phyloP scores from a whole-genome alignment of 345 rosid genomes.

The Ceriops zippeliana region DNA sequence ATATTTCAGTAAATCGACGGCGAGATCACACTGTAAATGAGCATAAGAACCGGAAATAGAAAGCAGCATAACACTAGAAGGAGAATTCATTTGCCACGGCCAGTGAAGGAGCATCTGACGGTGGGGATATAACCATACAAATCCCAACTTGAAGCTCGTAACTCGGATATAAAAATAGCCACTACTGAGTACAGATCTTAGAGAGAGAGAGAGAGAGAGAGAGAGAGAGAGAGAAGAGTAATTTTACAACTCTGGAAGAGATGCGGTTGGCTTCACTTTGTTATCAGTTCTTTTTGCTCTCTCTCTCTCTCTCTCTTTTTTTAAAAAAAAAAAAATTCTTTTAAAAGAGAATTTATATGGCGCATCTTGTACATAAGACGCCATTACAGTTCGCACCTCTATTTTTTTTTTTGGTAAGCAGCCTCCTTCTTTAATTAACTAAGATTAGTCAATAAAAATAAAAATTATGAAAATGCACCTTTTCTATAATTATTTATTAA shows the following conservation, averaged over 20 bases:
- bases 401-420: no score
- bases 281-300: slow-evolving; percentile 26
- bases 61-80: slow-evolving; percentile 30
- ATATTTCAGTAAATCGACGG: slow-evolving; percentile 32
- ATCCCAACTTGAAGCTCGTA: slow-evolving; percentile 34
- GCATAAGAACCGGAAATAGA: slow-evolving; percentile 18
- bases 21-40: slow-evolving; percentile 33
- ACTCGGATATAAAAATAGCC: slow-evolving; percentile 37
- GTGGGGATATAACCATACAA: slow-evolving; percentile 23
- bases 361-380: no score
- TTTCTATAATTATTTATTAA: no score
- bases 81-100: slow-evolving; percentile 19
- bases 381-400: no score
- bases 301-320: not conserved
- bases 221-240: not conserved
- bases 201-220: not conserved
- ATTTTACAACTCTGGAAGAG: slow-evolving; percentile 39
- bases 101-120: slow-evolving; percentile 39
- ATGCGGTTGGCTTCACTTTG: slow-evolving; percentile 48
- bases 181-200: slow-evolving; percentile 18
- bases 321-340: no score
- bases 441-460: no score
- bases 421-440: no score
- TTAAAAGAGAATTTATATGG: no score
- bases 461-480: no score